Evolutionary conservation across 805 yeast genomes (phyloP).

Genomic region (Yarrowia phangngaensis): DNA sequence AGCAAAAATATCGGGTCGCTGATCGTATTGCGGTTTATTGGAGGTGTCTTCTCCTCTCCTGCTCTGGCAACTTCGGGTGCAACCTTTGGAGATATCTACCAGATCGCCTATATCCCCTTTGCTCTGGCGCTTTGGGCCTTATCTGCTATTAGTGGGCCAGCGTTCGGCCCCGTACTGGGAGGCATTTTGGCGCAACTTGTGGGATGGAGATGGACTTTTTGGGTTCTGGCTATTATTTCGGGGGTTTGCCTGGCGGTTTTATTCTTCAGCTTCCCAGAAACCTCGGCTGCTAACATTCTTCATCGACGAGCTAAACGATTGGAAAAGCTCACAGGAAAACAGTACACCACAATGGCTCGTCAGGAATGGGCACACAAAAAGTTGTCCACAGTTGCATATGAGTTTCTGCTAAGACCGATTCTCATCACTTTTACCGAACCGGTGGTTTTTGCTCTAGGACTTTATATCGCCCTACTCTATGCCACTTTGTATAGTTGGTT

Average conservation of each 20-base stretch:
- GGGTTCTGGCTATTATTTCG: conserved; percentile 43
- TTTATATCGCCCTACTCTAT: conserved; percentile 49
- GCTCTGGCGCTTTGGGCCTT: conserved; percentile 52
- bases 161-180: conserved; percentile 55
- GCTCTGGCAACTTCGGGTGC: conserved; percentile 83
- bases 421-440: conserved; percentile 50
- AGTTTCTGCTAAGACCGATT: conserved; percentile 39
- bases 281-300: conserved; percentile 47
- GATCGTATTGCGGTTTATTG: conserved; percentile 55
- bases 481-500: conserved; percentile 52
- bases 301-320: conserved; percentile 49
- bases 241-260: conserved; percentile 40
- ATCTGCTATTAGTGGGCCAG: conserved; percentile 53
- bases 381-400: conserved; percentile 26
- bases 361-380: conserved; percentile 41
- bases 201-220: conserved; percentile 54
- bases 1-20: conserved; percentile 49
- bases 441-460: conserved; percentile 48
- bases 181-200: conserved; percentile 47
- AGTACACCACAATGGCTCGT: conserved; percentile 45
- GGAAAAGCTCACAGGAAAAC: conserved; percentile 45
- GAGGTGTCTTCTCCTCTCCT: conserved; percentile 76
- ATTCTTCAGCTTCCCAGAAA: conserved; percentile 50
- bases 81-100: conserved; percentile 49
- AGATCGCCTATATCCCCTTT: conserved; percentile 45